Base-by-base conservation (phyloP, 495 filamentous ascomycete genomes). In the Talaromyces ruber region DNA sequence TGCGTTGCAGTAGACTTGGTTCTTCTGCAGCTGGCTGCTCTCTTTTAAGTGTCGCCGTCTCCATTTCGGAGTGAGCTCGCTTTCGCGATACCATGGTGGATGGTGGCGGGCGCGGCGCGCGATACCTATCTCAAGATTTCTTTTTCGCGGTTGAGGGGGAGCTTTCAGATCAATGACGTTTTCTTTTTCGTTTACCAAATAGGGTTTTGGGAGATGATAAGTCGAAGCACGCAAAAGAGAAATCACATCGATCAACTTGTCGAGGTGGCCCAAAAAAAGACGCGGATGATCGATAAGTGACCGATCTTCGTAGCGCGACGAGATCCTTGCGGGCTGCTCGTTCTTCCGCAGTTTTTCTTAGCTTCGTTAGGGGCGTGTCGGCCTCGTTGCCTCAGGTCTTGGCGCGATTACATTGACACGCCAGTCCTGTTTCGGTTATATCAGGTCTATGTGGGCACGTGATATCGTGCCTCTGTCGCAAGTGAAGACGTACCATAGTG, bases 21-120 rank as follows among this genome's bases (percentile, higher is more conserved):
- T 85, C 80, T 64, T 84, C 74, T 4, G 79, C 72, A 21, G 47
- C 24, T 57, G 72, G 65, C 64, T 82, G 67, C 67, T 74, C 61
- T 64, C 76, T 72, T 69, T 69, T 65, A 34, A 66, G 61, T 25
- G 37, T 22, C 4, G 59, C 39, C 25, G 43, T 65, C 78, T 82
- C 85, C 74, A 83, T 84, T 74, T 92, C 89, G 71, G 83, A 85
- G 71, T 82, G 76, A 65, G 79, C 82, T 73, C 90, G 88, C 81
- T 92, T 93, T 79, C 89, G 79, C 73, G 80, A 75, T 68, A 71
- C 74, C 78, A 79, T 81, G 66, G 70, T 65, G 70, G 72, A 71
- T 71, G 76, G 29, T 57, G 63, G 67, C 64, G 58, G 39, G 30
- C 67, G 67, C 56, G 60, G 52, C 37, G 26, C 22, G 12, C 45